Percentiles rank a stretch among this genome's conserved stretches.
Conservation (phyloP, 1,284 basidiomycete genomes). For the Malassezia yamatoensis region DNA sequence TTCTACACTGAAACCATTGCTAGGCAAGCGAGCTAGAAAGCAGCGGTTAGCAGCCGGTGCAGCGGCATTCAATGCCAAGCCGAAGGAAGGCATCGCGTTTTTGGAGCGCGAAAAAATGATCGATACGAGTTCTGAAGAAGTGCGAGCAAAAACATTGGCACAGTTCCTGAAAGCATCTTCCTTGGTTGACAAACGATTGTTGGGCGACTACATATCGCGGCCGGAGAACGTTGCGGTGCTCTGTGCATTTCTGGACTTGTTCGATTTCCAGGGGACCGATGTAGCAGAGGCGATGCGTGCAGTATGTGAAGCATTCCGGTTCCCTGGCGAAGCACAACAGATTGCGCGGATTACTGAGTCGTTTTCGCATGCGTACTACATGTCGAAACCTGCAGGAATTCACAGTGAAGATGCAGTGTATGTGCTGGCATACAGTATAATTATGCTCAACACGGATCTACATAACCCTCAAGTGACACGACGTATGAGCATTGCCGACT, state of each 20-base stretch:
- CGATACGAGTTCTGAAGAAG: slow-evolving; percentile 52
- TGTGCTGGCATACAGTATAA: slow-evolving; percentile 87
- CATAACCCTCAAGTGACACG: slow-evolving; percentile 98
- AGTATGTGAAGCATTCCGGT: slow-evolving; percentile 80
- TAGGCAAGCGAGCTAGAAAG: slow-evolving; percentile 71
- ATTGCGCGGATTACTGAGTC: slow-evolving; percentile 89
- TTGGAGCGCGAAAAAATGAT: slow-evolving; percentile 55
- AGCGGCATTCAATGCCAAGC: slow-evolving; percentile 84
- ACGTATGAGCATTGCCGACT: slow-evolving; percentile 93
- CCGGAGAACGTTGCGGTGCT: slow-evolving; percentile 77
- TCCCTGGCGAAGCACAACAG: slow-evolving; percentile 91
- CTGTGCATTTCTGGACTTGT: slow-evolving; percentile 74
- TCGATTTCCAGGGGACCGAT: slow-evolving; percentile 83
- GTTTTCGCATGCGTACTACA: slow-evolving; percentile 84
- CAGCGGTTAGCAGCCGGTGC: slow-evolving; percentile 74
- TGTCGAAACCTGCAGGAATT: slow-evolving; percentile 76
- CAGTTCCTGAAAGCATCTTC: slow-evolving; percentile 75
- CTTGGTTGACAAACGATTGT: slow-evolving; percentile 78
- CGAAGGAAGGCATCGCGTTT: slow-evolving; percentile 72
- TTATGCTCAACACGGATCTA: slow-evolving; percentile 95
- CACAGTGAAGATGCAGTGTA: slow-evolving; percentile 86
- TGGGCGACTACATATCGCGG: slow-evolving; percentile 86
- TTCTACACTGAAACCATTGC: slow-evolving; percentile 33
- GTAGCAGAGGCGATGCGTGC: slow-evolving; percentile 92
- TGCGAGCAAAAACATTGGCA: slow-evolving; percentile 52